Evolutionary conservation across 1,284 basidiomycete species (phyloP).

Genomic region (Ceratobasidium theobromae): DNA sequence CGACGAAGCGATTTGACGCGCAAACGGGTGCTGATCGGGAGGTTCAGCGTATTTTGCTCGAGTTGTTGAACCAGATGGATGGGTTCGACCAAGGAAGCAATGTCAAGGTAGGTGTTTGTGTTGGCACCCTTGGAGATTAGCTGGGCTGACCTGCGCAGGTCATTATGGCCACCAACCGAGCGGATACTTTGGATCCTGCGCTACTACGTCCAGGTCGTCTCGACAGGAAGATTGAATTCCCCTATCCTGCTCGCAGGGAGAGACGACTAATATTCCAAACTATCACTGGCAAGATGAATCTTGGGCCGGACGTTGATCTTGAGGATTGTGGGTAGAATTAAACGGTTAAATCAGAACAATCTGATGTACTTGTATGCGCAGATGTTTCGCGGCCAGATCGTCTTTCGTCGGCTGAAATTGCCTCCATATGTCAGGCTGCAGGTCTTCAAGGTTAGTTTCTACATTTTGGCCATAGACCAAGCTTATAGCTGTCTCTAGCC

Average conservation of each 20-base stretch:
- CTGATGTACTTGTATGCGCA: conserved; percentile 42
- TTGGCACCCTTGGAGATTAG: background rate
- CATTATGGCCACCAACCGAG: conserved; percentile 98
- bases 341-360: background rate
- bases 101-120: conserved; percentile 75
- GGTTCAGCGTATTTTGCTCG: conserved; percentile 98
- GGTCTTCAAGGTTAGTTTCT: conserved; percentile 81
- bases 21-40: conserved; percentile 99
- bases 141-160: conserved; percentile 56
- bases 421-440: conserved; percentile 95
- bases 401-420: conserved; percentile 93
- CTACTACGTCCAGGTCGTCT: conserved; percentile 95
- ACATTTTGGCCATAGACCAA: background rate
- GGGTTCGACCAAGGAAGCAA: conserved; percentile 99
- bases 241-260: conserved; percentile 90
- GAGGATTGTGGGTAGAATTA: conserved; percentile 80
- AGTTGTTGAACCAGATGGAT: conserved; percentile 99
- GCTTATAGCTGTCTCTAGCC: conserved; percentile 51
- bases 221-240: conserved; percentile 99
- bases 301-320: conserved; percentile 95
- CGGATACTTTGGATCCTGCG: conserved; percentile 95
- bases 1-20: conserved; percentile 99
- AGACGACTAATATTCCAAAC: conserved; percentile 99
- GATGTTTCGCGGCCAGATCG: conserved; percentile 97
- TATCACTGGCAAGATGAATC: conserved; percentile 95